Evolutionary conservation across 2,329 filamentous ascomycete species (phyloP), one percentile per base, ranked within the genome.

Genomic region (Stagonosporopsis chrysanthemi): DNA sequence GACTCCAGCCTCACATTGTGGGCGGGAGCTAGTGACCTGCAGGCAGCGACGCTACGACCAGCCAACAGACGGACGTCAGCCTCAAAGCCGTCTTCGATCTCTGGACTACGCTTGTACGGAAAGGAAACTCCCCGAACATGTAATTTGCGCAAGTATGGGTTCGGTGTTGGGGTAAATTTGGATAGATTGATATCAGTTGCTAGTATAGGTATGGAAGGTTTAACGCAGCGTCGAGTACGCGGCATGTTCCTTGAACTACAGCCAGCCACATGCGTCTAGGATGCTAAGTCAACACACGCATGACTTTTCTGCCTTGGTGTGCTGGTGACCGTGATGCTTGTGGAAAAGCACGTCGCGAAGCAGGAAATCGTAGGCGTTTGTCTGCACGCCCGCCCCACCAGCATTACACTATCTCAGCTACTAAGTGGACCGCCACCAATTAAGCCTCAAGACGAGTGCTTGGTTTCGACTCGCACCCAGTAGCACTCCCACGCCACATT

Each of bases 351-450:
- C 33, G 19, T 55, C 39, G 46, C 46, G 40, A 23, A 28, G 23
- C 19, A 24, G 36, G 29, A 8, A 14, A 42, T 46, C 53, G 36
- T 38, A 46, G 28, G 41, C 40, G 46, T 31, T 33, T 24, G 38
- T 31, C 38, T 24, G 38, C 15, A 31, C 22, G 23, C 38, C 29
- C 31, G 41, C 60, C 44, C 60, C 62, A 62, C 61, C 24, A 26
- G 6, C 36, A 42, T 51, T 59, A 61, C 56, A 58, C 58, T 39
- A 63, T 64, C 28, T 68, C 70, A 71, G 68, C 67, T 71, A 58
- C 53, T 56, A 61, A 59, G 61, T 61, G 54, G 57, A 58, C 61
- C 67, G 64, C 69, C 69, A 66, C 65, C 48, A 35, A 36, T 41
- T 41, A 60, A 52, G 54, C 42, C 56, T 57, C 50, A 17, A 9